Conservation (phyloP, 2,329 filamentous ascomycete genomes). For the Trichoderma sp. region DNA sequence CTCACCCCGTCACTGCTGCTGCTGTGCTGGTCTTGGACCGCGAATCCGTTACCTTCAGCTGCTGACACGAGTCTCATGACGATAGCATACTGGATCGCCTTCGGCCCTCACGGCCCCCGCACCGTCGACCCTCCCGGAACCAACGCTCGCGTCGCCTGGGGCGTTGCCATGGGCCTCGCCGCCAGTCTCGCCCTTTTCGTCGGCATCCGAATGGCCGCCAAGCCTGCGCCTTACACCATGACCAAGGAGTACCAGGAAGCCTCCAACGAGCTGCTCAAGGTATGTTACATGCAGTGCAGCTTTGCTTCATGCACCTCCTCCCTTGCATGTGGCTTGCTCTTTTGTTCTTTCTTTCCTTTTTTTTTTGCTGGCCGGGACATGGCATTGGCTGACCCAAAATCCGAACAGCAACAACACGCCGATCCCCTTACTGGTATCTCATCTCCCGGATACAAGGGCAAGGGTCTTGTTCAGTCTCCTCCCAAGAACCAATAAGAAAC, state of each 20-base stretch:
- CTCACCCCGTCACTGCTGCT: not conserved
- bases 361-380: not conserved
- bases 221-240: slow-evolving; percentile 80
- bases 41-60: slow-evolving; percentile 15
- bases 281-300: slow-evolving; percentile 40
- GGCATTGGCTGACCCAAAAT: not conserved
- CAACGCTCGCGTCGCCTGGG: slow-evolving; percentile 74
- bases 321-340: no score
- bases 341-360: no score
- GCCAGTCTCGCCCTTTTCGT: slow-evolving; percentile 73
- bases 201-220: slow-evolving; percentile 70
- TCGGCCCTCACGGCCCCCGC: slow-evolving; percentile 93
- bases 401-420: slow-evolving; percentile 74
- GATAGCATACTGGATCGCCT: slow-evolving; percentile 97
- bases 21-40: not conserved
- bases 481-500: slow-evolving; percentile 49
- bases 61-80: slow-evolving; percentile 46
- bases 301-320: no score
- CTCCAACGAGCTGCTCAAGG: slow-evolving; percentile 90
- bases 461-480: slow-evolving; percentile 75
- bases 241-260: slow-evolving; percentile 96
- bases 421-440: slow-evolving; percentile 86
- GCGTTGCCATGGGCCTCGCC: slow-evolving; percentile 68
- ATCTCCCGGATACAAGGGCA: slow-evolving; percentile 75
- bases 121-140: slow-evolving; percentile 82